Base-by-base conservation (phyloP, 2,329 filamentous ascomycete species). In the Stromatinia cepivora region DNA sequence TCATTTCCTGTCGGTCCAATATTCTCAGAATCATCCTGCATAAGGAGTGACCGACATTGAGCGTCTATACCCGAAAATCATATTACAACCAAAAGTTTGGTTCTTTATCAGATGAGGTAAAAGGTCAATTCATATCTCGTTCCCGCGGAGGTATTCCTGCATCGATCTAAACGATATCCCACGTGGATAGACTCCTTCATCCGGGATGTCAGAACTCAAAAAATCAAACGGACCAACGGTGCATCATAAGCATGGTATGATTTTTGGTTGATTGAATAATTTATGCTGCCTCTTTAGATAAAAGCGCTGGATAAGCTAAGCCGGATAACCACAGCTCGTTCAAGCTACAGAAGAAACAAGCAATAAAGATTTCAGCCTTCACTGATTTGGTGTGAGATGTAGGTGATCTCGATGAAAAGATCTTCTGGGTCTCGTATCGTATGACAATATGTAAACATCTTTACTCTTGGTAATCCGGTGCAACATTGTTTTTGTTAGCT, bases 311-410 rank as follows among this genome's bases (percentile, higher is more conserved):
- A 34, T 48, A 48, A 22, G 10, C 46, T 9, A n/a, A 34, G 28
- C 39, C 45, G 8, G 22, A 22, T 48, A 34, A 39, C 36, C n/a
- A 42, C 56, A 42, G 56, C 56, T 58, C 17, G n/a, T 58, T 17
- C 13, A 42, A 42, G 20, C 17, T 56, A 54, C 20, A 25, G n/a
- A 6, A 11, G 25, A 46, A 61, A 31, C 22, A 61, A 46, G 39
- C 57, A 61, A 42, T 46, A 46, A 11, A 11, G 4, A 25, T 48
- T 34, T 62, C 42, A 62, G 58, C 58, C 42, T 48, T 62, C 42
- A 28, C 28, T 20, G 28, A 34, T n/a, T 28, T 59, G n/a, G 9
- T 45, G 25, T 45, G n/a, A n/a, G 56, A 28, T 42, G 13, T 17
- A 17, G 4, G 28, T 59, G 56, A 13, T 45, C 25, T 39, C 15